Base-by-base conservation (phyloP, 2,329 filamentous ascomycete species). In the Fusarium temperatum region DNA sequence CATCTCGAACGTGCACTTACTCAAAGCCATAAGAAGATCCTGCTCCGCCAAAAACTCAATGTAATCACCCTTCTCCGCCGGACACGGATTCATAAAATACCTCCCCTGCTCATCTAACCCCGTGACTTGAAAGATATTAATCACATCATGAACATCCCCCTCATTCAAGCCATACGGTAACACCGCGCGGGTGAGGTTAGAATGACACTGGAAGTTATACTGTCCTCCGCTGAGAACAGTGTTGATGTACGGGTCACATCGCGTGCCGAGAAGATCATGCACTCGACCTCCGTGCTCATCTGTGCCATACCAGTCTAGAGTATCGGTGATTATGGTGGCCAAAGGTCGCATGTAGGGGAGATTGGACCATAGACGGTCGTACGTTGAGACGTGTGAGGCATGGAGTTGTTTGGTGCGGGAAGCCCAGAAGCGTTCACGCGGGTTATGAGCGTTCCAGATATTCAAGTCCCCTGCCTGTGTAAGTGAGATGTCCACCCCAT, bases 121-220 rank as follows among this genome's bases (percentile, higher is more conserved):
- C 0, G 94, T 96, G 12, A 95, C 93, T 81, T 97, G 94, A 79
- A 97, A 96, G 7, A 97, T 86, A 78, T 97, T 97, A 61, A 97
- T 86, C 1, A 97, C 94, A 80, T 97, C 94, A 78, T 97, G 94
- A 4, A 96, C 90, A 78, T 96, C 93, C 36, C 85, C 85, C 82
- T 96, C 94, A 10, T 85, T 87, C 47, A 96, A 81, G 0, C 93
- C 93, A 69, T 86, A 91, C 0, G 91, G 91, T 3, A 91, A 70
- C 6, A 96, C 89, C 0, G 94, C 92, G 8, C 94, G 89, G 3
- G 89, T 90, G 17, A 97, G 87, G 80, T 97, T 97, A 4, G 92
- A 94, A 78, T 96, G 94, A 81, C 94, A 97, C 80, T 96, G 93
- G 81, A 89, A 96, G 80, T 96, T 92, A 80, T 94, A 96, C 38